Evolutionary conservation across 768 basidiomycete genomes (phyloP).

Genomic region (Suillus sp.): DNA sequence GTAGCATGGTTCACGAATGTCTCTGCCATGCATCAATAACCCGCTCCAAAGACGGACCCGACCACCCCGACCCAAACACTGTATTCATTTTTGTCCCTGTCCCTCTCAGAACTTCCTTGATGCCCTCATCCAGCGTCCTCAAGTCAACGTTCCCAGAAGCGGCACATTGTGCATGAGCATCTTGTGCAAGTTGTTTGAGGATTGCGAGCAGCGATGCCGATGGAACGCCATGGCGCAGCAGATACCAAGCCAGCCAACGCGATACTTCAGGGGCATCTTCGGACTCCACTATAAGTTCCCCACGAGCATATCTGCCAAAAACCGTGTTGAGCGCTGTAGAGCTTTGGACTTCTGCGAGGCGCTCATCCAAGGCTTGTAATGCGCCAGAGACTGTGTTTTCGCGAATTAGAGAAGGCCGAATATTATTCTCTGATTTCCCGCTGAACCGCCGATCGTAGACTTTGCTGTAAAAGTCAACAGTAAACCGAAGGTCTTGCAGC

Average conservation of each 20-base stretch:
- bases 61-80: conserved; percentile 71
- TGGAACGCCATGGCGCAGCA: conserved; percentile 68
- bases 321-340: conserved; percentile 28
- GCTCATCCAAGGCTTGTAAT: conserved; percentile 60
- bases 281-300: conserved; percentile 43
- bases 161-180: conserved; percentile 61
- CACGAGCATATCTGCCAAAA: conserved; percentile 58
- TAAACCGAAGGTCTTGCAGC: conserved; percentile 74
- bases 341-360: conserved; percentile 46
- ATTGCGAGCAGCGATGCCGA: conserved; percentile 66
- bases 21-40: conserved; percentile 59
- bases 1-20: conserved; percentile 11
- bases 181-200: conserved; percentile 59
- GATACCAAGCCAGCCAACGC: conserved; percentile 67
- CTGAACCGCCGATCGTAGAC: conserved; percentile 77
- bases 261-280: conserved; percentile 24
- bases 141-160: conserved; percentile 53
- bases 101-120: conserved; percentile 84
- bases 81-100: conserved; percentile 83
- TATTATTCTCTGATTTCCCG: conserved; percentile 65
- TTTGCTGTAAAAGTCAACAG: conserved; percentile 74
- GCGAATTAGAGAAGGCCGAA: conserved; percentile 67
- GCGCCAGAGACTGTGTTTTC: conserved; percentile 72
- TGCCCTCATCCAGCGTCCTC: conserved; percentile 50
- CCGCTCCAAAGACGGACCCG: conserved; percentile 67